Evolutionary conservation across 2,329 filamentous ascomycete species (phyloP), one percentile per base, ranked within the genome.

Genomic region (Elsinoe fawcettii): DNA sequence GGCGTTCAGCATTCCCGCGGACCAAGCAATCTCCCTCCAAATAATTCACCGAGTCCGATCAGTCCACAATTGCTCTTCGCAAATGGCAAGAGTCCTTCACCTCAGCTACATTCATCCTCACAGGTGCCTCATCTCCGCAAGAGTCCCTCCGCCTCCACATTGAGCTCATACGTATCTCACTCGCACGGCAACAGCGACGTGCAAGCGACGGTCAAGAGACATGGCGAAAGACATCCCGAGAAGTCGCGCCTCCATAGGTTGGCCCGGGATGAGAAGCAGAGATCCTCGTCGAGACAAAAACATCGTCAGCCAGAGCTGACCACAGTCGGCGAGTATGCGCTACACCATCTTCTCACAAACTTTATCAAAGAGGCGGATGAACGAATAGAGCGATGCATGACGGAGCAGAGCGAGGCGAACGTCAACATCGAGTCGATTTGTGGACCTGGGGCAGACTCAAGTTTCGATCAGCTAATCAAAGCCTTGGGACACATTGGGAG

Each of bases 361-460:
- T 99, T 99, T 73, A 93, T 97, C 67, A 87, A 88, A 14, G 88
- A 95, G 69, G 93, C 93, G n/a, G 93, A 99, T 70, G 88, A 93
- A 63, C 96, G 96, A 73, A 87, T 99, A 62, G 90, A 88, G 63
- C 86, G 90, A 65, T 96, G 90, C 68, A 86, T 96, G 65, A 85
- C 86, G 53, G 82, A 87, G 41, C 81, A 89, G 6, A 84, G 88
- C 63, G 87, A 92, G 57, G 84, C 86, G 2, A 89, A 96, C 66
- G 87, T 89, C 14, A 83, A 86, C 47, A 86, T 99, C 51, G 93
- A 99, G 69, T 79, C 84, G 54, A 87, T 97, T 62, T 99, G 93
- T 72, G 95, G 93, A 1, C 87, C 87, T 39, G 90, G 91, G 14
- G 87, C 88, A 39, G 93, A 99, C 69, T 80, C 86, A 1, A 84